These are phyloP conservation scores for Caryopteris hybrid DNA, from an alignment of 305 asterid species.

Conservation along the genomic window DNA sequence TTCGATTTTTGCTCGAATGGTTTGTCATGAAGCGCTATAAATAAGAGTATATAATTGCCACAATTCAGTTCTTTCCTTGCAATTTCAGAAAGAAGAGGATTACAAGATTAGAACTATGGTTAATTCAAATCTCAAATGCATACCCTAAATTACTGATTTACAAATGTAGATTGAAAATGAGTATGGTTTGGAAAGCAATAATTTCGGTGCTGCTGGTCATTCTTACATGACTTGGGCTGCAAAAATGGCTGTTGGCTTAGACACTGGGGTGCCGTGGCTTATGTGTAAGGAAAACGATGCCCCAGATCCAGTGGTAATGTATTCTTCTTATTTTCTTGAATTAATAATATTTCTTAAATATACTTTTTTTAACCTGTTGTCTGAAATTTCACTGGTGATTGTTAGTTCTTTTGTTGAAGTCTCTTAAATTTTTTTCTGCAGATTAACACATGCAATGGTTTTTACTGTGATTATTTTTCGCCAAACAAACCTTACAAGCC, in stretches of 20 bases:
- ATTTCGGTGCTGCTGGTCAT: slow-evolving; percentile 61
- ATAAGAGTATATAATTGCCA: background rate
- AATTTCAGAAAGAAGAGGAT: background rate
- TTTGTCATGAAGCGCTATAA: background rate
- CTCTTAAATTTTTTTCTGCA: slow-evolving; percentile 33
- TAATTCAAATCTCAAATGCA: background rate
- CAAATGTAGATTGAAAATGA: slow-evolving; percentile 79
- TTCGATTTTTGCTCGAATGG: background rate
- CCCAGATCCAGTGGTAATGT: slow-evolving; percentile 91
- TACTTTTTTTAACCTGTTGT: background rate
- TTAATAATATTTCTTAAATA: background rate
- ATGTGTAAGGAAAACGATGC: slow-evolving; percentile 97
- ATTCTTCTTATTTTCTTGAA: background rate
- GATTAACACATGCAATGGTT: slow-evolving; percentile 97
- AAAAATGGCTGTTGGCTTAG: slow-evolving; percentile 69
- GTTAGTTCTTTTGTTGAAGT: background rate
- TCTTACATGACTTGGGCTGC: slow-evolving; percentile 93
- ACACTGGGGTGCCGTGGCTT: slow-evolving; percentile 93
- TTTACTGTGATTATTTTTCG: slow-evolving; percentile 82
- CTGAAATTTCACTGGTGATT: background rate
- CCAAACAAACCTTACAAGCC: slow-evolving; percentile 95
- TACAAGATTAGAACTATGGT: background rate
- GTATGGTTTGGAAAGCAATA: slow-evolving; percentile 59
- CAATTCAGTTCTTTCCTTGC: too few species aligned
- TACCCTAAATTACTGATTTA: background rate